A percentile compares a stretch with the other conserved stretches of the same genome.
These are phyloP conservation scores for Elsinoe batatas DNA, from an alignment of 2,329 filamentous ascomycete genomes.

Conservation along the genomic window DNA sequence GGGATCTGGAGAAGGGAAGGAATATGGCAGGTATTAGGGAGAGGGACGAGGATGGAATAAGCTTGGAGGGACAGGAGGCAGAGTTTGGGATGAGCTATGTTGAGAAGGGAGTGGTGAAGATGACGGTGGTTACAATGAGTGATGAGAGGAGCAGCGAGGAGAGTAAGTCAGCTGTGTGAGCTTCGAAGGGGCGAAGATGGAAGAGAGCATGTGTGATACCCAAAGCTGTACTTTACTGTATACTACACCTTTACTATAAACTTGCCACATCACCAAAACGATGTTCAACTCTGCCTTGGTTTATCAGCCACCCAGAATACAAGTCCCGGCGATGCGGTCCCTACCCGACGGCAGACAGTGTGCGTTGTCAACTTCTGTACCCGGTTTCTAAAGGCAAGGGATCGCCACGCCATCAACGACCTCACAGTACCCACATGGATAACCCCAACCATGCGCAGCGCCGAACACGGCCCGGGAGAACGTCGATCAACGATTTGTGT, in stretches of 20 bases:
- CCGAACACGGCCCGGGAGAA: constrained; percentile 3
- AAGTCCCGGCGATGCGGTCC: background rate
- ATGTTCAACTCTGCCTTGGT: no score
- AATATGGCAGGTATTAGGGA: background rate
- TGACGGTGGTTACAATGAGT: background rate
- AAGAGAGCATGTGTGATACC: background rate
- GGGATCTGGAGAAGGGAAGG: constrained; percentile 2
- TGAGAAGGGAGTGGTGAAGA: constrained; percentile 4
- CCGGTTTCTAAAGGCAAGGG: background rate
- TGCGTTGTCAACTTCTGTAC: background rate
- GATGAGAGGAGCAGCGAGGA: background rate
- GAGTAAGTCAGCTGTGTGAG: background rate
- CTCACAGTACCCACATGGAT: constrained; percentile 1
- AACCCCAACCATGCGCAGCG: constrained; percentile 11
- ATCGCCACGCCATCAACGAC: background rate
- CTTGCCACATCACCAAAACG: background rate
- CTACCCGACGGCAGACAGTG: background rate
- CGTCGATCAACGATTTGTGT: background rate
- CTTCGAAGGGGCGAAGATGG: background rate
- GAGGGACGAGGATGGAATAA: background rate
- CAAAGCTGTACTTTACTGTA: background rate
- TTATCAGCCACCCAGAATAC: background rate
- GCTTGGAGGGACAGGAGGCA: background rate
- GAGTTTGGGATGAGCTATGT: background rate
- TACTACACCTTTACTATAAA: background rate